Conservation (phyloP, 2,329 filamentous ascomycete genomes). For the Blumeriella jaapii region DNA sequence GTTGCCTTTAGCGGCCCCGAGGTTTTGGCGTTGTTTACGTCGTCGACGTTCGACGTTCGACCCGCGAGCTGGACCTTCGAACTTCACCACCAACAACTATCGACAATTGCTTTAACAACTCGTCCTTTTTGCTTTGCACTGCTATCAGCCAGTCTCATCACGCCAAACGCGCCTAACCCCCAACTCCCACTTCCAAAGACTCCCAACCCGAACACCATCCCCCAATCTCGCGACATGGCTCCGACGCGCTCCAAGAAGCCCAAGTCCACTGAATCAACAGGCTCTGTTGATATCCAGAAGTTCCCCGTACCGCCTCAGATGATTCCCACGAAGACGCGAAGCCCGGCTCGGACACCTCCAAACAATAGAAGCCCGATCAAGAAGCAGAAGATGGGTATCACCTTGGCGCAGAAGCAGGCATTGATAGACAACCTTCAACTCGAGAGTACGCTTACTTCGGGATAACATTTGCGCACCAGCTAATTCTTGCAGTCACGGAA, state of each 20-base stretch:
- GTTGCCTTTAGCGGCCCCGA: too few species aligned
- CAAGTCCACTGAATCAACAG: slow-evolving; percentile 31
- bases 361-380: slow-evolving; percentile 50
- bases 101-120: slow-evolving; percentile 1
- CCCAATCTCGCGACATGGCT: slow-evolving; percentile 30
- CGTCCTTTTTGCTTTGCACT: background rate
- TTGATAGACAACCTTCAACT: slow-evolving; percentile 83
- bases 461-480: slow-evolving; percentile 1
- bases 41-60: slow-evolving; percentile 8
- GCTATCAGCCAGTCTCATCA: too few species aligned
- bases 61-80: slow-evolving; percentile 3
- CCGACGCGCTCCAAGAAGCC: slow-evolving; percentile 36
- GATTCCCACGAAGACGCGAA: slow-evolving; percentile 30
- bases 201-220: slow-evolving; percentile 9
- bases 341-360: slow-evolving; percentile 26
- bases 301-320: slow-evolving; percentile 22
- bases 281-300: slow-evolving; percentile 20
- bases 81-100: too few species aligned
- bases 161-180: too few species aligned
- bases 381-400: slow-evolving; percentile 50
- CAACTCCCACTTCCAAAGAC: too few species aligned
- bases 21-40: slow-evolving; percentile 33
- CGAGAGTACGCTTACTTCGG: slow-evolving; percentile 48
- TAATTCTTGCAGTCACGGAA: slow-evolving; percentile 64
- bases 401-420: slow-evolving; percentile 67